Evolutionary conservation across 2,329 filamentous ascomycete species (phyloP), one percentile per base, ranked within the genome.

Genomic region (Diaporthe citriasiana): DNA sequence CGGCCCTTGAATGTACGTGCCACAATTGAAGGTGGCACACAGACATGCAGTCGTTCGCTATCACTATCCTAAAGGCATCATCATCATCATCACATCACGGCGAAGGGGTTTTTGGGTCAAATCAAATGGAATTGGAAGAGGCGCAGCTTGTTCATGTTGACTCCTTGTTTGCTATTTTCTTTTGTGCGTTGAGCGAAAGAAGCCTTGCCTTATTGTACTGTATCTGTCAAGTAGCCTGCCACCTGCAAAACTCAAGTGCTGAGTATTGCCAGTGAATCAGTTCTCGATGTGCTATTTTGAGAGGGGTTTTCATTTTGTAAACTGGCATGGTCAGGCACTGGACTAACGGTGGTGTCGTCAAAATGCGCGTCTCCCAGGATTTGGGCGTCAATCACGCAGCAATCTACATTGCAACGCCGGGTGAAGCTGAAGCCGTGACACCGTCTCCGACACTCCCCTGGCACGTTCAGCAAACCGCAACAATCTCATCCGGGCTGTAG

Each of bases 241-340:
- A 25, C 35, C 66, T 51, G 53, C 38, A 55, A 55, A 22, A 71
- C 70, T 71, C 70, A 71, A 71, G 70, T 71, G 70, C 70, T 71
- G 70, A 71, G 70, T 71, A 51, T 71, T 71, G 70, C 59, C 50
- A 53, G 59, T 63, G 45, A 68, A 51, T n/a, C 6, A 68, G 17
- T 38, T 40, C 33, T 68, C 47, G 63, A 53, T 40, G 63, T 47
- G 35, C 60, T 19, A 38, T 40, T 53, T 12, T 9, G 22, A 53
- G 1, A 38, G 19, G 1, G 27, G 19, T 2, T 5, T 22, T 13
- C 22, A 7, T 40, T 53, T 19, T 2, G 63, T 66, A 33, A 17
- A 68, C 33, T 12, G 45, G 63, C 33, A 15, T 12, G 9, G 4
- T 13, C 12, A 53, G 59, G 40, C 27, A 25, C 38, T 17, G 4